Evolutionary conservation across 2,329 filamentous ascomycete species (phyloP), one percentile per base, ranked within the genome.

Genomic region (Lachnellula cervina): DNA sequence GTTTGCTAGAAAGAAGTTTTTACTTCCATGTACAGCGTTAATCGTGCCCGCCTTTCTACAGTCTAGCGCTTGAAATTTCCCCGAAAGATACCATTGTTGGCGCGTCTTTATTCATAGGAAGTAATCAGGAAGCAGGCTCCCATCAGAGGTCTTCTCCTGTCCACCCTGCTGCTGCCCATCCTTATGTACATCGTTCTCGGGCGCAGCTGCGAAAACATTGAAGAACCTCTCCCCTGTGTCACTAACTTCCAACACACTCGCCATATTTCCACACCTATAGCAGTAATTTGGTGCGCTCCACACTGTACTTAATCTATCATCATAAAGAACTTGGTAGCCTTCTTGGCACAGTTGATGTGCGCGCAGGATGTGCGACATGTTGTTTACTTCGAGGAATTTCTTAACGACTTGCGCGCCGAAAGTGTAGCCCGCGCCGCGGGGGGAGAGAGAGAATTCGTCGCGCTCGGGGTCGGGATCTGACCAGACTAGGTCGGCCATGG

Each of bases 401-500:
- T 93, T 95, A 51, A 99, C 94, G 16, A 99, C 94, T 72, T 97
- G 94, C 6, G 92, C 91, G 54, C 94, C 94, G 70, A 99, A 99
- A 0, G 93, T 97, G 72, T 99, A 99, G 23, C 94, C 94, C 19
- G 94, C 94, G 44, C 94, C 94, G 59, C 94, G 83, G 2, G 94
- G 94, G 7, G 89, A 95, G 16, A 99, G 81, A 6, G 89, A 95
- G 74, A 99, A 99, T 72, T 99, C 94, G 73, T 99, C 94, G 55
- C 92, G 83, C 66, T 99, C 94, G n/a, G 90, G 88, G 70, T 99
- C 94, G 0, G 94, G 94, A 71, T 99, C 94, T 19, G 91, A 96
- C 94, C 94, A 99, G 34, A 99, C 94, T 5, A 99, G 78, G 72
- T 99, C 94, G n/a, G 94, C 94, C 94, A 99, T 99, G 35, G 94